These are phyloP conservation scores for Aureobasidium sp. DNA, from an alignment of 2,329 filamentous ascomycete species.

Conservation along the genomic window DNA sequence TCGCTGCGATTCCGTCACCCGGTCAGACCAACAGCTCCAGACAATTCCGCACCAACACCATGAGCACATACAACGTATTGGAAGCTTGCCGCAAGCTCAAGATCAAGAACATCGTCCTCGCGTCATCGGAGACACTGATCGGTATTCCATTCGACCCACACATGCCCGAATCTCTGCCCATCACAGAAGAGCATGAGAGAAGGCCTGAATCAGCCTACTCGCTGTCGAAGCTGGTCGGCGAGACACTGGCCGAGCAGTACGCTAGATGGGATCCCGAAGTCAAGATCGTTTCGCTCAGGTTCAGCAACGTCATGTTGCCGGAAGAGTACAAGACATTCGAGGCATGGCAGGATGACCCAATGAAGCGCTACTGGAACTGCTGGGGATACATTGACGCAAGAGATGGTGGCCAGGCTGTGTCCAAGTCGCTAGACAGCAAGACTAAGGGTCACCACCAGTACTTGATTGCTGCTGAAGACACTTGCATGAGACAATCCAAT, in stretches of 20 bases:
- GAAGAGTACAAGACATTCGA: conserved; percentile 22
- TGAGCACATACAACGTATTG: conserved; percentile 24
- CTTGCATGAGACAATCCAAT: conserved; percentile 22
- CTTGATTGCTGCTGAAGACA: conserved; percentile 22
- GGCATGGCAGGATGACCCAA: conserved; percentile 22
- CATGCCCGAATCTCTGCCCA: conserved; percentile 19
- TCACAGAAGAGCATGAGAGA: conserved; percentile 23
- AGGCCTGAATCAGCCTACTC: conserved; percentile 22
- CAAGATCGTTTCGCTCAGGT: conserved; percentile 22
- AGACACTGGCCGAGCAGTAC: conserved; percentile 23
- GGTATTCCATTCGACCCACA: conserved; percentile 24
- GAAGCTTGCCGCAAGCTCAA: conserved; percentile 22
- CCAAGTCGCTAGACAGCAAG: conserved; percentile 20
- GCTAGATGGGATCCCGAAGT: conserved; percentile 21
- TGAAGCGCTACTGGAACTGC: conserved; percentile 23
- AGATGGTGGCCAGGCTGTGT: conserved; percentile 22
- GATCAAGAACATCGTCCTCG: conserved; percentile 24
- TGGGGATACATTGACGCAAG: conserved; percentile 24
- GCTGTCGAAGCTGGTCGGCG: conserved; percentile 22
- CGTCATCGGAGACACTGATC: conserved; percentile 23
- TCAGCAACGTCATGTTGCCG: conserved; percentile 24
- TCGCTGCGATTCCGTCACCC: conserved; percentile 23
- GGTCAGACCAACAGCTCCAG: conserved; percentile 22
- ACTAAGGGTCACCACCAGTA: conserved; percentile 22
- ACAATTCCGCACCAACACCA: conserved; percentile 23